A percentile compares a stretch with the other conserved stretches of the same genome.
Conservation (phyloP, 768 basidiomycete genomes). For the Naganishia randhawae region DNA sequence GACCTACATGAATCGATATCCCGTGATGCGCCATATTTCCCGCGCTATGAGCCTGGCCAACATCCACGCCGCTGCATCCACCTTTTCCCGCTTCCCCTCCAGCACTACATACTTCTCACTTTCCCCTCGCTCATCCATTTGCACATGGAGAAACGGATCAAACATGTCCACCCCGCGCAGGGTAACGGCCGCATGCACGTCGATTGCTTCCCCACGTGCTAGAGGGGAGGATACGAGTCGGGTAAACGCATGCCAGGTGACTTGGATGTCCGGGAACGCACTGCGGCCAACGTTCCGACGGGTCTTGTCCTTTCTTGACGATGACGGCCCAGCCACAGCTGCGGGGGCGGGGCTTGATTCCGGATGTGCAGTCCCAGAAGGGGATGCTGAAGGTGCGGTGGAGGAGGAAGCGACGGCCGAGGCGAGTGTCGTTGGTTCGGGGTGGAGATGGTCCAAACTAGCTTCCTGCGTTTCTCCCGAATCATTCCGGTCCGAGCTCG, state of each 20-base stretch:
- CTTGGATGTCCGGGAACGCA: slow-evolving; percentile 4
- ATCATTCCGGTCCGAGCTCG: too few relatives aligned
- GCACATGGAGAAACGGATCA: not conserved
- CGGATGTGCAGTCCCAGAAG: not conserved
- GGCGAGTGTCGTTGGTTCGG: slow-evolving; percentile 16
- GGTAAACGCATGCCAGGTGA: not conserved
- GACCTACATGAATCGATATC: slow-evolving; percentile 8
- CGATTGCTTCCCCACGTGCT: not conserved
- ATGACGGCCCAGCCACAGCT: not conserved
- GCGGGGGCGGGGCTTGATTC: not conserved
- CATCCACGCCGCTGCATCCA: slow-evolving; percentile 2
- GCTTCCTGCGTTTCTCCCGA: too few relatives aligned
- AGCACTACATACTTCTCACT: not conserved
- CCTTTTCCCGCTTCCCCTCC: slow-evolving; percentile 6
- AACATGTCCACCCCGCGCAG: slow-evolving; percentile 2
- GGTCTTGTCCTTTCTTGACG: slow-evolving; percentile 16
- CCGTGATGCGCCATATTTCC: slow-evolving; percentile 19
- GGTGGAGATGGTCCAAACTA: too few relatives aligned
- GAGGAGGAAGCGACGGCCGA: not conserved
- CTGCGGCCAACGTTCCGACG: slow-evolving; percentile 14
- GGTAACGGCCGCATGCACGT: slow-evolving; percentile 8
- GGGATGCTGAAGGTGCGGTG: not conserved
- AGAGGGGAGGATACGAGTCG: not conserved
- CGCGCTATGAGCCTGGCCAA: slow-evolving; percentile 10
- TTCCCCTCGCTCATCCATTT: not conserved